These are phyloP conservation scores for Suillus fuscotomentosus DNA, from an alignment of 768 basidiomycete genomes.

Conservation along the genomic window DNA sequence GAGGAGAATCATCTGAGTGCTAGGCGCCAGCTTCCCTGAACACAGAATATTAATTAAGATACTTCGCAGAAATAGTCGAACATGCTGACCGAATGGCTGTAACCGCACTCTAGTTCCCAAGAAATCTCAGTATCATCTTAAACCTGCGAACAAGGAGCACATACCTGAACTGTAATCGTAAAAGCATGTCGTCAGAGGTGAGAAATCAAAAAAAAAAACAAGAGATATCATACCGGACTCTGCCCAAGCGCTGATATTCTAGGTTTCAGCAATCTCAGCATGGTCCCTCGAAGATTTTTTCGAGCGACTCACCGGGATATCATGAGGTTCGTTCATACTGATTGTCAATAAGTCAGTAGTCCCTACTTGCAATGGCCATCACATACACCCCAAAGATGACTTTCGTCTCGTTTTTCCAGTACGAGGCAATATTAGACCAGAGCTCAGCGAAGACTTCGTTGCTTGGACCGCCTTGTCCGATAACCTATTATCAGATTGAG, in stretches of 20 bases:
- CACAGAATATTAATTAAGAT: background rate
- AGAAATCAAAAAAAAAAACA: background rate
- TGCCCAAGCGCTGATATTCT: slow-evolving; percentile 47
- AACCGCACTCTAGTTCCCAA: slow-evolving; percentile 52
- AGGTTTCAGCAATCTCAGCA: background rate
- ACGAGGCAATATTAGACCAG: slow-evolving; percentile 51
- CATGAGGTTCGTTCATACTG: slow-evolving; percentile 67
- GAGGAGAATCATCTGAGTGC: slow-evolving; percentile 53
- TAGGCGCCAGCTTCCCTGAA: slow-evolving; percentile 40
- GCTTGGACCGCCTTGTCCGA: slow-evolving; percentile 62
- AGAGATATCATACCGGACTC: slow-evolving; percentile 18
- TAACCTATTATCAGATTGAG: slow-evolving; percentile 34
- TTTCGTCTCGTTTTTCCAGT: slow-evolving; percentile 41
- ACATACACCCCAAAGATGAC: slow-evolving; percentile 51
- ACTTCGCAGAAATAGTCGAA: slow-evolving; percentile 17
- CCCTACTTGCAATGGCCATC: background rate
- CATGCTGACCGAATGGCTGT: slow-evolving; percentile 59
- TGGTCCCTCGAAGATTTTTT: no score
- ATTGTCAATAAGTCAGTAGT: background rate
- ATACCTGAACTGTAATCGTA: slow-evolving; percentile 1
- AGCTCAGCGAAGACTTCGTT: slow-evolving; percentile 51
- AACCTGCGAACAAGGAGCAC: background rate
- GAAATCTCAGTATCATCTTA: background rate
- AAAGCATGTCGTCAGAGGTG: background rate
- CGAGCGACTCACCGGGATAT: slow-evolving; percentile 36